Evolutionary conservation across 2,329 filamentous ascomycete species (phyloP).

Genomic region (Botrytis paeoniae): DNA sequence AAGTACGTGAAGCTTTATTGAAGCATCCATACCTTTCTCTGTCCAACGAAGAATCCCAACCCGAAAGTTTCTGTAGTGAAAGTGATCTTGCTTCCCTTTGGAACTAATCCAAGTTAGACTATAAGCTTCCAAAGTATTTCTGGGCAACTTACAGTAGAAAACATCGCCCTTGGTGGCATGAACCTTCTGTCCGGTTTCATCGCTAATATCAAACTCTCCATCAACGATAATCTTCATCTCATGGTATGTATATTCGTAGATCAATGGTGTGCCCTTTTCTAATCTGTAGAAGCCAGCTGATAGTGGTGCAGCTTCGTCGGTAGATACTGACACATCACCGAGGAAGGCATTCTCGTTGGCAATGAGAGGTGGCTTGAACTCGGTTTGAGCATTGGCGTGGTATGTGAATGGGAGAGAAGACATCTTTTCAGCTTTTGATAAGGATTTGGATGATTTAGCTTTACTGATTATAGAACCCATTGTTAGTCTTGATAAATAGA

Average conservation of each 20-base stretch:
- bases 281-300: slow-evolving; percentile 59
- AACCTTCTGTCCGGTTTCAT: slow-evolving; percentile 57
- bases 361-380: slow-evolving; percentile 58
- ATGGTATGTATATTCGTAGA: slow-evolving; percentile 62
- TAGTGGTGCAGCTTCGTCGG: slow-evolving; percentile 52
- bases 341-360: slow-evolving; percentile 62
- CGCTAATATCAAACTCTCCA: slow-evolving; percentile 57
- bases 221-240: slow-evolving; percentile 68
- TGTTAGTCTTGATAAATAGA: slow-evolving; percentile 27
- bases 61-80: slow-evolving; percentile 38
- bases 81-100: slow-evolving; percentile 39
- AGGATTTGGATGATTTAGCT: slow-evolving; percentile 27
- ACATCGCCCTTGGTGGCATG: slow-evolving; percentile 58
- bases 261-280: slow-evolving; percentile 59
- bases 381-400: slow-evolving; percentile 51
- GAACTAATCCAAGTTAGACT: slow-evolving; percentile 30
- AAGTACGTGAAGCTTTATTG: background rate
- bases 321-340: slow-evolving; percentile 51
- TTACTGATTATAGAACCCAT: slow-evolving; percentile 38
- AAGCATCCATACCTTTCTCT: slow-evolving; percentile 36
- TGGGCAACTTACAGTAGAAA: slow-evolving; percentile 48
- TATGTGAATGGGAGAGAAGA: slow-evolving; percentile 40
- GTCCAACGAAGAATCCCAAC: slow-evolving; percentile 39
- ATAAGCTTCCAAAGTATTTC: background rate
- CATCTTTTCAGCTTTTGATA: slow-evolving; percentile 25